These are phyloP conservation scores for Yamadazyma conglobata DNA, from an alignment of 1,139 yeast genomes.

Conservation along the genomic window DNA sequence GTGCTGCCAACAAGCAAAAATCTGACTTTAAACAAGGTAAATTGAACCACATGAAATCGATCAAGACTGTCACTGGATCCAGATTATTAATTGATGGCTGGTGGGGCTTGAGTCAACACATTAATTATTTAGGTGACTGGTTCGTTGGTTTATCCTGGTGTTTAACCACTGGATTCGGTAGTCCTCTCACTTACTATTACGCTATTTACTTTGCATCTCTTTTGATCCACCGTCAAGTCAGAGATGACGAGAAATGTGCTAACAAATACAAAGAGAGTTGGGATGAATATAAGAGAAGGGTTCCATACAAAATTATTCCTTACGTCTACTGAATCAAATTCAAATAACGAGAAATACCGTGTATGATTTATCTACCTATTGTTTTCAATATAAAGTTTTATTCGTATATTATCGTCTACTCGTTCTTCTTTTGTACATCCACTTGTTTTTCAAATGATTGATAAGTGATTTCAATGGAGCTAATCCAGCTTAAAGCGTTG, in stretches of 20 bases:
- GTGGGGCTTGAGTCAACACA: slow-evolving; percentile 95
- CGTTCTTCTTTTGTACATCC: slow-evolving; percentile 60
- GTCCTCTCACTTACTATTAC: slow-evolving; percentile 85
- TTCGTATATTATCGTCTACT: slow-evolving; percentile 26
- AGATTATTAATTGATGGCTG: slow-evolving; percentile 84
- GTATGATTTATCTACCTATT: no score
- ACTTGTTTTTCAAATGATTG: slow-evolving; percentile 69
- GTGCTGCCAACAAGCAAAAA: slow-evolving; percentile 79
- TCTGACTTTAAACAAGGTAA: slow-evolving; percentile 79
- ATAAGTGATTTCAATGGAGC: slow-evolving; percentile 63
- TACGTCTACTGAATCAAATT: slow-evolving; percentile 68
- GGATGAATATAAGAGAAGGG: slow-evolving; percentile 73
- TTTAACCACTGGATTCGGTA: slow-evolving; percentile 78
- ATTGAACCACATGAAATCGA: slow-evolving; percentile 57
- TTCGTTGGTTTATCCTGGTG: slow-evolving; percentile 91
- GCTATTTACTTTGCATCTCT: slow-evolving; percentile 77
- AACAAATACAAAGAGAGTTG: slow-evolving; percentile 83
- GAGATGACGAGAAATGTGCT: slow-evolving; percentile 91
- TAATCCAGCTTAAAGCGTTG: slow-evolving; percentile 59
- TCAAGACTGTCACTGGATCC: slow-evolving; percentile 74
- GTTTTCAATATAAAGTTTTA: no score
- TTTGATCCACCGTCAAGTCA: slow-evolving; percentile 78
- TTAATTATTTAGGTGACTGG: slow-evolving; percentile 96
- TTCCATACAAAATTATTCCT: slow-evolving; percentile 90
- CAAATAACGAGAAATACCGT: neutral